Conservation (phyloP, 129 eudicot genomes). For the Daucus carota region DNA sequence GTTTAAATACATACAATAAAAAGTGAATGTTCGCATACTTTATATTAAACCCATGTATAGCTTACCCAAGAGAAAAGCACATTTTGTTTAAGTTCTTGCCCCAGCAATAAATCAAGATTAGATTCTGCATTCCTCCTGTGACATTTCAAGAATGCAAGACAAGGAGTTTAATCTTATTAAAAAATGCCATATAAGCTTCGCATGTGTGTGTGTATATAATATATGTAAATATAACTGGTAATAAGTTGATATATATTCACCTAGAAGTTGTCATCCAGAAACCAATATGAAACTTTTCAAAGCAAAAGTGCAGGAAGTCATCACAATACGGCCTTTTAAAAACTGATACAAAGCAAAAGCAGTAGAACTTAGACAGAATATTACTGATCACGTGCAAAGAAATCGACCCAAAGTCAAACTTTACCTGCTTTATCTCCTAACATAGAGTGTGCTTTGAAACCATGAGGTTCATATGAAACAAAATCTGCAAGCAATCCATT, state of each 20-base stretch:
- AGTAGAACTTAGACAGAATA: background rate
- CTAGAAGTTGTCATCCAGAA: conserved; percentile 79
- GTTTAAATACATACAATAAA: background rate
- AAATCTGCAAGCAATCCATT: conserved; percentile 81
- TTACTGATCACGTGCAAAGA: conserved; percentile 5
- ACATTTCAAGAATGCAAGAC: conserved; percentile 5
- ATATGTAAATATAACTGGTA: background rate
- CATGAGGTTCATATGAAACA: conserved; percentile 33
- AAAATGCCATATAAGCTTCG: background rate
- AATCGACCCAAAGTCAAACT: conserved; percentile 3
- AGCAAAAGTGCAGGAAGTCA: conserved; percentile 80
- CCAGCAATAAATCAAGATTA: conserved; percentile 59
- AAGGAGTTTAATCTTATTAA: conserved; percentile 7
- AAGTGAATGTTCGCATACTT: background rate
- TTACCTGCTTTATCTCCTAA: conserved; percentile 63
- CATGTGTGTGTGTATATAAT: background rate
- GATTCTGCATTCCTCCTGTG: conserved; percentile 58
- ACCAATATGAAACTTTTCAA: conserved; percentile 67
- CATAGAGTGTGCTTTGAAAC: conserved; percentile 29
- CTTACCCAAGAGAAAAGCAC: conserved; percentile 81
- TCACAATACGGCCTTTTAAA: conserved; percentile 82
- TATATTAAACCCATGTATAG: background rate
- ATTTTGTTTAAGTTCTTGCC: conserved; percentile 25
- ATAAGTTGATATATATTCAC: conserved; percentile 24
- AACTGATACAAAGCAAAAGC: conserved; percentile 26